phyloP scores from a whole-genome alignment of 352 stramenopile genomes.

The Phytophthora megakarya region DNA sequence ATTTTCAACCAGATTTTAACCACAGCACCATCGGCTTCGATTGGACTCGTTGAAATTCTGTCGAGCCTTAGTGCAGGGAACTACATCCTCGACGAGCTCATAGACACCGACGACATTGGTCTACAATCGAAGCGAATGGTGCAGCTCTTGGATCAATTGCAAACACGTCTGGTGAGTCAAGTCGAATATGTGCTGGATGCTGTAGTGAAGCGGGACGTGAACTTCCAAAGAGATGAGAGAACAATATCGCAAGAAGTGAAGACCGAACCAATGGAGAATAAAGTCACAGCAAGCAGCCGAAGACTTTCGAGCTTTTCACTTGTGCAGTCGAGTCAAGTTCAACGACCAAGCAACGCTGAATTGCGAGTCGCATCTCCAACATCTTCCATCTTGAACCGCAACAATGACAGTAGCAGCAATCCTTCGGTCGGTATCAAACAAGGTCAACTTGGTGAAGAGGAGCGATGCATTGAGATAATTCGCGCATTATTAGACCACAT shows the following conservation, averaged over 20 bases:
- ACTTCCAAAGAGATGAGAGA: constrained; percentile 20
- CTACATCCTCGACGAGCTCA: constrained; percentile 43
- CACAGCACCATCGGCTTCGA: constrained; percentile 6
- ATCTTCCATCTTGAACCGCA: constrained; percentile 14
- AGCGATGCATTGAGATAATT: constrained; percentile 13
- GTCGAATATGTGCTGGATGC: constrained; percentile 40
- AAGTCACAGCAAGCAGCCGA: constrained; percentile 17
- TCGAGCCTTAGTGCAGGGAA: constrained; percentile 29
- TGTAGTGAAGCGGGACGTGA: constrained; percentile 21
- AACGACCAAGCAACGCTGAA: constrained; percentile 26
- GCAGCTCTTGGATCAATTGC: constrained; percentile 35
- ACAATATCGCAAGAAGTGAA: constrained; percentile 2
- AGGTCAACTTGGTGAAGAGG: neutral
- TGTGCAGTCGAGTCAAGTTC: constrained; percentile 21
- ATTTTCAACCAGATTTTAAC: constrained; percentile 29
- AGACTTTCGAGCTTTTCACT: constrained; percentile 29
- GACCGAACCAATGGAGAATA: constrained; percentile 11
- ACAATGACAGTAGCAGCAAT: neutral
- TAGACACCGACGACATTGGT: constrained; percentile 37
- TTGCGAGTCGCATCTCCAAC: constrained; percentile 32
- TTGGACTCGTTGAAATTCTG: constrained; percentile 41
- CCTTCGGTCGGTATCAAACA: neutral
- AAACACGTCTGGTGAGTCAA: constrained; percentile 23
- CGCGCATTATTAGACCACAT: constrained; percentile 25
- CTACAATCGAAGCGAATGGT: constrained; percentile 24